Evolutionary conservation across 169 alveolate genomes (phyloP).

Genomic region (Plasmodium reichenowi): DNA sequence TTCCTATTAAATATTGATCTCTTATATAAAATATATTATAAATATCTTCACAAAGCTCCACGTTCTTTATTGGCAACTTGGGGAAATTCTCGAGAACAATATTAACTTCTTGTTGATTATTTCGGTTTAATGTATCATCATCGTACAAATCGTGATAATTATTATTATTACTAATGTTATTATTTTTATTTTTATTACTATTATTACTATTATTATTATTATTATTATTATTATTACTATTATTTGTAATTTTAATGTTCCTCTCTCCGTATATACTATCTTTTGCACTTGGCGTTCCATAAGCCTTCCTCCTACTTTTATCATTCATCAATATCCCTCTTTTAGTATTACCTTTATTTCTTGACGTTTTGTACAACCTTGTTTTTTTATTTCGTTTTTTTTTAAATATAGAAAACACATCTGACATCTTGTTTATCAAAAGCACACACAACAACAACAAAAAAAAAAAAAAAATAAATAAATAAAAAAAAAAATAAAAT

Average conservation of each 20-base stretch:
- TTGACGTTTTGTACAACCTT: conserved; percentile 25
- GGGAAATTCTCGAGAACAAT: conserved; percentile 55
- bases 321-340: conserved; percentile 51
- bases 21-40: conserved; percentile 62
- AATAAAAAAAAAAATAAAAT: no score
- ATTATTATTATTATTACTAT: not conserved
- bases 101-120: conserved; percentile 17
- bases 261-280: no score
- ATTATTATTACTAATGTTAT: no score
- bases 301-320: conserved; percentile 63
- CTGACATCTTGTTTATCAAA: conserved; percentile 50
- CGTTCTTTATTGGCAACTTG: conserved; percentile 41
- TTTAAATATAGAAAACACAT: conserved; percentile 72
- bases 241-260: not conserved
- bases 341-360: conserved; percentile 10
- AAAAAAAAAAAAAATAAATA: not conserved
- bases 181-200: not conserved
- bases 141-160: not conserved
- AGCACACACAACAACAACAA: not conserved
- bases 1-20: conserved; percentile 65
- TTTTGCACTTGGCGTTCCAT: conserved; percentile 5
- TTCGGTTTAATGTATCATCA: not conserved
- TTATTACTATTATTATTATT: not conserved
- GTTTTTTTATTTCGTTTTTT: conserved; percentile 49
- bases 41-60: conserved; percentile 59